phyloP scores from a whole-genome alignment of 306 rosid species.

The Betula pendula region DNA sequence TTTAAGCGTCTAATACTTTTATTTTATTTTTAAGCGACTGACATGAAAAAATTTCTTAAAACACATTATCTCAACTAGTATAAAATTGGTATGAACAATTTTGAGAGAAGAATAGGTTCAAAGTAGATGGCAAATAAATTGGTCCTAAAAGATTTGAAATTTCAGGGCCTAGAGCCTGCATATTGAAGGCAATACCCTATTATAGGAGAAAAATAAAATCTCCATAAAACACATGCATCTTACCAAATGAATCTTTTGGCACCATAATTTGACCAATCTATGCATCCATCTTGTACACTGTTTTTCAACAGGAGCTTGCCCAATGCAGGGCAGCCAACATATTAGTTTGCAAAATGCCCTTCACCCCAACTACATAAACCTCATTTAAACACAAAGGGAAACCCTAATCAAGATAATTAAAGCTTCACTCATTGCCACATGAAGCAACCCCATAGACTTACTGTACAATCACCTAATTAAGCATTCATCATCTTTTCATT shows the following conservation, averaged over 20 bases:
- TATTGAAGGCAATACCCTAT: neutral
- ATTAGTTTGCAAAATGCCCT: conserved; percentile 6
- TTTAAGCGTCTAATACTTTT: too few species aligned
- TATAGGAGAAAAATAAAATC: neutral
- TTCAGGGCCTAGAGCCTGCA: neutral
- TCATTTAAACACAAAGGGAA: neutral
- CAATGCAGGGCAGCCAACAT: conserved; percentile 1
- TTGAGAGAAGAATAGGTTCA: too few species aligned
- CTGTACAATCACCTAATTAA: conserved; percentile 43
- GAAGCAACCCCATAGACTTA: conserved; percentile 4
- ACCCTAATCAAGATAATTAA: neutral
- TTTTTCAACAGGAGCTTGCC: neutral
- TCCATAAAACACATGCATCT: neutral
- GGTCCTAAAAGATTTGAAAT: neutral
- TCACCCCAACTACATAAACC: conserved; percentile 13
- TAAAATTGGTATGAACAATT: too few species aligned
- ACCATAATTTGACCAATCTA: conserved; percentile 1
- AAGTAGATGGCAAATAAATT: too few species aligned
- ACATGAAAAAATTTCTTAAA: too few species aligned
- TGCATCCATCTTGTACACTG: conserved; percentile 2
- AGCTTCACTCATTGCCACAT: conserved; percentile 5
- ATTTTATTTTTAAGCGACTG: too few species aligned
- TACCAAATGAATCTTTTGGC: neutral
- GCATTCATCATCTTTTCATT: conserved; percentile 30
- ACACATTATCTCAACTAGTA: too few species aligned